Base-by-base conservation (phyloP, 805 yeast species). In the Teunomyces pallodes region DNA sequence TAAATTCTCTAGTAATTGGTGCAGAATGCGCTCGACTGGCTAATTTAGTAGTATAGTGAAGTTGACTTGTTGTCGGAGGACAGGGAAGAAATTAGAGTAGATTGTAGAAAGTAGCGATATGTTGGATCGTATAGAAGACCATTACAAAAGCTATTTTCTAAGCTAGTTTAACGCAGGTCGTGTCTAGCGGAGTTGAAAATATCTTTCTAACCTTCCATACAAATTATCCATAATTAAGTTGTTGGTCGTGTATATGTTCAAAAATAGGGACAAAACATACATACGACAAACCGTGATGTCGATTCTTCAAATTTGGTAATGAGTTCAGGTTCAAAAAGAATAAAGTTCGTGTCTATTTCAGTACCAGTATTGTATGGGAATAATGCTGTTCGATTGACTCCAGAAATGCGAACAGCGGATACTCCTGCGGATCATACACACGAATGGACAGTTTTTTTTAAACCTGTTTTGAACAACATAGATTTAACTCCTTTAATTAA, bases 361-460 rank as follows among this genome's bases (percentile, higher is more conserved):
- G 80, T 90, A 43, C 96, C 97, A 2, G 81, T 90, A 17, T 65
- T 86, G 28, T 87, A 86, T 60, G 97, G 97, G 5, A 90, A 90
- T 65, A 75, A 81, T 2, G 95, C 96, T 0, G 76, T 77, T 20
- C 90, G 88, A 31, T 67, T 89, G 36, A 29, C 77, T 67, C 36
- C 67, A 50, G 57, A 79, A 71, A 46, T 75, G 80, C 53, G 64
- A 17, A 61, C 62, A 13, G 57, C 58, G 80, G 86, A 5, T 68
- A 84, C 90, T 0, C 96, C 97, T 2, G 76, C 77, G 0, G 97
- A 92, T 57, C 99, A 94, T 60, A 90, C 98, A 2, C 99, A 94
- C 66, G 77, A 82, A 45, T 94, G 99, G 99, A 91, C 97, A 3
- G 88, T 94, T 6, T 94, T 90, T 61, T 84, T 94, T 82, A 57